A percentile compares a stretch with the other conserved stretches of the same genome.
phyloP scores from a whole-genome alignment of 495 filamentous ascomycete genomes.

The Rusavskia elegans region DNA sequence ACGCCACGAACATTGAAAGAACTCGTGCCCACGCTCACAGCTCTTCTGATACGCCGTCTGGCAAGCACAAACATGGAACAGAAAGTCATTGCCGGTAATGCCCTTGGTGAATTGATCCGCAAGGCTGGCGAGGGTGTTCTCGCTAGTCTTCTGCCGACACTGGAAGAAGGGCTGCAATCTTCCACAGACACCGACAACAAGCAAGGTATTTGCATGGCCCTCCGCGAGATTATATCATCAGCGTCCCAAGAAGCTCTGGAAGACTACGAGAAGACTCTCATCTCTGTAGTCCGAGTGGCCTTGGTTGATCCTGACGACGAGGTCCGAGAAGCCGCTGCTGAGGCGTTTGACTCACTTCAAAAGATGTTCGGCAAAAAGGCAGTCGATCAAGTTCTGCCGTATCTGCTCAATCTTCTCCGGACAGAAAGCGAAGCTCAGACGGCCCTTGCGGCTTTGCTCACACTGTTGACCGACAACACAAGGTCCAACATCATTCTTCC shows the following conservation, averaged over 20 bases:
- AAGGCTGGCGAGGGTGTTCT: constrained; percentile 92
- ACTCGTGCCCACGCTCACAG: constrained; percentile 81
- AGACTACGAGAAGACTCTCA: constrained; percentile 87
- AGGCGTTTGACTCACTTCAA: constrained; percentile 90
- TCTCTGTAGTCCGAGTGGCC: constrained; percentile 84
- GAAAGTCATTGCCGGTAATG: constrained; percentile 94
- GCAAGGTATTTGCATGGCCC: constrained; percentile 93
- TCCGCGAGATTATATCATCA: constrained; percentile 86
- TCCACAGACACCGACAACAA: constrained; percentile 85
- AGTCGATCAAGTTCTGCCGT: constrained; percentile 85
- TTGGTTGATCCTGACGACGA: constrained; percentile 79
- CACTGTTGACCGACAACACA: constrained; percentile 81
- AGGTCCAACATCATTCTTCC: constrained; percentile 92
- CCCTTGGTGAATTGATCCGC: constrained; percentile 86
- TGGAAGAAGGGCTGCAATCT: constrained; percentile 80
- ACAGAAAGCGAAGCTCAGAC: constrained; percentile 79
- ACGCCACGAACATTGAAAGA: constrained; percentile 88
- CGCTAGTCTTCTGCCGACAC: constrained; percentile 70
- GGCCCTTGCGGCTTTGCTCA: constrained; percentile 79
- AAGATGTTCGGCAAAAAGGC: constrained; percentile 84
- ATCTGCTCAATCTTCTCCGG: constrained; percentile 74
- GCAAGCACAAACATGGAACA: constrained; percentile 96
- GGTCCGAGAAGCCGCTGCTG: constrained; percentile 87
- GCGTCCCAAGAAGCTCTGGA: constrained; percentile 78
- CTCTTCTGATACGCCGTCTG: constrained; percentile 84